Conservation (phyloP, 345 rosid species). For the Corchorus olitorius region DNA sequence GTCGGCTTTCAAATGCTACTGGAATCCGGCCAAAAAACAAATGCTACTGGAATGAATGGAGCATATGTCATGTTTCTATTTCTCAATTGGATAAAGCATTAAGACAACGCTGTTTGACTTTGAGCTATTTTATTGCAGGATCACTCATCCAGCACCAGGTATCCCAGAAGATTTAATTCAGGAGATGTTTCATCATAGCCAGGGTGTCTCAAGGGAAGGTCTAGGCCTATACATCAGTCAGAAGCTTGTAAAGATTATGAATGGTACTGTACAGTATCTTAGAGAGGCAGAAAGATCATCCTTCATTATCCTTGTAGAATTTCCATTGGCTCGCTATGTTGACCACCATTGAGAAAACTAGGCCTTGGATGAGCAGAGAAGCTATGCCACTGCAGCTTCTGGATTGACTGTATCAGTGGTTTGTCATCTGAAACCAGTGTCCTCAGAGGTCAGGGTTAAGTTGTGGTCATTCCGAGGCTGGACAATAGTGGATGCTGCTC, state of each 20-base stretch:
- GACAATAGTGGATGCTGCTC: conserved; percentile 1
- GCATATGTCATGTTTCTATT: conserved; percentile 12
- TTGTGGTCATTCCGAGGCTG: neutral
- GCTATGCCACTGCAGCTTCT: neutral
- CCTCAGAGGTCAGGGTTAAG: neutral
- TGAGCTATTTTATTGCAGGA: conserved; percentile 36
- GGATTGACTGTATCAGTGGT: neutral
- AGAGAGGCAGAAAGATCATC: conserved; percentile 73
- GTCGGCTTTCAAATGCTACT: neutral
- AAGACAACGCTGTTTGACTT: neutral
- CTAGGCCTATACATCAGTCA: conserved; percentile 68
- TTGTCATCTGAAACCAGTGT: neutral
- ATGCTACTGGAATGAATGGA: neutral
- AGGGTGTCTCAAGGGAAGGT: conserved; percentile 73
- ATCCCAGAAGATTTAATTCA: conserved; percentile 65
- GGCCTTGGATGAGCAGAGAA: neutral
- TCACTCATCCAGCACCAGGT: conserved; percentile 85
- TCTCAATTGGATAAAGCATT: neutral
- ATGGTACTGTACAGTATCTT: conserved; percentile 72
- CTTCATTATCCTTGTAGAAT: conserved; percentile 63
- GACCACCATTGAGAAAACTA: conserved; percentile 6
- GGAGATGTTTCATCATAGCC: conserved; percentile 68
- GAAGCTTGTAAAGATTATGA: conserved; percentile 80
- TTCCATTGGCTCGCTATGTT: conserved; percentile 46
- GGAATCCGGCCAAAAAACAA: neutral